phyloP scores from a whole-genome alignment of 1,284 basidiomycete species.

The Tilletia setariae region DNA sequence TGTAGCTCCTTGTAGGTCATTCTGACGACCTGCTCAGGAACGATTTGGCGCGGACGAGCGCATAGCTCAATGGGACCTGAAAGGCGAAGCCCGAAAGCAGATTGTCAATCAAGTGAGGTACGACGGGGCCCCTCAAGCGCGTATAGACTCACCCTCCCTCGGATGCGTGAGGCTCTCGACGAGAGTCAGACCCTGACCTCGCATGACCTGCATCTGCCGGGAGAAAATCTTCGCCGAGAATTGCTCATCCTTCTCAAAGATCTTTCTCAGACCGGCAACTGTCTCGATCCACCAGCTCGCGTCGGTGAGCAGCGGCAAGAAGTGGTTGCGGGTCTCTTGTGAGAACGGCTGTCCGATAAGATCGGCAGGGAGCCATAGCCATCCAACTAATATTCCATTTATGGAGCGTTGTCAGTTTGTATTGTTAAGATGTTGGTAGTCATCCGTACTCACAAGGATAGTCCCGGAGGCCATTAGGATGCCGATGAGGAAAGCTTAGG shows the following conservation, averaged over 20 bases:
- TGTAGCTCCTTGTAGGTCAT: constrained; percentile 15
- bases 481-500: constrained; percentile 69
- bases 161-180: constrained; percentile 73
- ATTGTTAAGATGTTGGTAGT: no score
- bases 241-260: constrained; percentile 76
- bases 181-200: constrained; percentile 87
- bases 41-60: constrained; percentile 46
- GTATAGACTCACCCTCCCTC: constrained; percentile 60
- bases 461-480: constrained; percentile 81
- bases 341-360: constrained; percentile 74
- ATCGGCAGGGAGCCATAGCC: constrained; percentile 76
- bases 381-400: constrained; percentile 61
- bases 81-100: background rate
- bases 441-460: constrained; percentile 63
- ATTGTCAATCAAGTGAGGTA: background rate
- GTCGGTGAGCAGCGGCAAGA: constrained; percentile 74
- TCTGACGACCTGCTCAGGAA: constrained; percentile 25
- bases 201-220: constrained; percentile 82
- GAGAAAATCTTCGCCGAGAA: constrained; percentile 57
- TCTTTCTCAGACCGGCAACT: constrained; percentile 68
- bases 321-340: constrained; percentile 73
- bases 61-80: constrained; percentile 49
- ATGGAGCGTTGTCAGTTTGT: background rate
- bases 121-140: no score
- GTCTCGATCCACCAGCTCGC: constrained; percentile 88